phyloP scores from a whole-genome alignment of 805 yeast genomes.

The Metschnikowia noctiluminum region DNA sequence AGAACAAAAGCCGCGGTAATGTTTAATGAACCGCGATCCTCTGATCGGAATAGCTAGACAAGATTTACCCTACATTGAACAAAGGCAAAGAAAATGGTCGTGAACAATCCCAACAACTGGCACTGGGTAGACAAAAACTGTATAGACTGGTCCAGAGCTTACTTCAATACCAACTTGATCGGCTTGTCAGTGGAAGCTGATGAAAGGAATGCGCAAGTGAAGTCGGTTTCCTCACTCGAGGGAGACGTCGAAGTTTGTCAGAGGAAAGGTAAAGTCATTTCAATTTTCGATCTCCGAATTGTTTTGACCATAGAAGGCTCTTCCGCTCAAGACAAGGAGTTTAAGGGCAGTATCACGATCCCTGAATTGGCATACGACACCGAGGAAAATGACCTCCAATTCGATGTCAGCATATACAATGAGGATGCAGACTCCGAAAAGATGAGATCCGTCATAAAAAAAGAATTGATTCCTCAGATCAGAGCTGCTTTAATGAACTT shows the following conservation, averaged over 20 bases:
- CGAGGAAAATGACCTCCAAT: conserved; percentile 80
- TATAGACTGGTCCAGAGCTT: conserved; percentile 81
- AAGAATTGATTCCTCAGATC: conserved; percentile 63
- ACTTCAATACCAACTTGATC: conserved; percentile 60
- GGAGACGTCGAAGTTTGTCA: conserved; percentile 98
- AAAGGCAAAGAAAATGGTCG: conserved; percentile 84
- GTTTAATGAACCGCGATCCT: too few relatives aligned
- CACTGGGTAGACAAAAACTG: conserved; percentile 99
- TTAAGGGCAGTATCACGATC: conserved; percentile 69
- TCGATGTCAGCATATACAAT: conserved; percentile 64
- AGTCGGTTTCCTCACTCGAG: conserved; percentile 58
- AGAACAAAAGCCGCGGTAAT: conserved; percentile 4
- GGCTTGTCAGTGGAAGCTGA: conserved; percentile 42
- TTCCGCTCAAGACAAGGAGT: conserved; percentile 25
- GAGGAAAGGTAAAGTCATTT: conserved; percentile 93
- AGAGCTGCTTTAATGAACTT: conserved; percentile 59
- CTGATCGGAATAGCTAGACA: too few relatives aligned
- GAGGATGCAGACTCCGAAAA: conserved; percentile 49
- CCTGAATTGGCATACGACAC: conserved; percentile 96
- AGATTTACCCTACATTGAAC: too few relatives aligned
- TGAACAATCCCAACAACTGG: conserved; percentile 97
- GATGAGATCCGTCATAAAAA: conserved; percentile 48
- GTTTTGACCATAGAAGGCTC: conserved; percentile 56
- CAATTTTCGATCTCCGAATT: conserved; percentile 77
- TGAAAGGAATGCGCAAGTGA: conserved; percentile 32